These are phyloP conservation scores for Zelopaecilomyces penicillatus DNA, from an alignment of 2,329 filamentous ascomycete species.

Conservation along the genomic window DNA sequence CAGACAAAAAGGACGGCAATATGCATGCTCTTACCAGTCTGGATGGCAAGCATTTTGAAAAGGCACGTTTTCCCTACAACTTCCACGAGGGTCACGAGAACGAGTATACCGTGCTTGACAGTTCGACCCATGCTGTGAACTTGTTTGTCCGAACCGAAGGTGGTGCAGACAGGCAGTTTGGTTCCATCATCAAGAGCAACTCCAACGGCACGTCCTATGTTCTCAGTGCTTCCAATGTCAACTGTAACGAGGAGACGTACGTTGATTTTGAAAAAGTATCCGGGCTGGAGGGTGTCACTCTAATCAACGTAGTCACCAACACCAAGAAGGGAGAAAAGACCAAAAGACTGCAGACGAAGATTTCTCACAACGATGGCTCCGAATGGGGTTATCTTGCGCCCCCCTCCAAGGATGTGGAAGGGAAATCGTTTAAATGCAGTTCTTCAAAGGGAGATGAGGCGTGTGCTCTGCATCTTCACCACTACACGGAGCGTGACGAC, in stretches of 20 bases:
- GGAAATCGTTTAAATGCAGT: conserved; percentile 62
- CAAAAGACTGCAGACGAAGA: conserved; percentile 82
- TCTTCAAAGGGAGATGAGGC: conserved; percentile 49
- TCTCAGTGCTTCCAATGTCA: conserved; percentile 71
- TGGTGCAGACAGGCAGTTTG: conserved; percentile 58
- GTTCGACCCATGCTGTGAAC: conserved; percentile 89
- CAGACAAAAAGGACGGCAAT: conserved; percentile 58
- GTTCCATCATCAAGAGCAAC: conserved; percentile 93
- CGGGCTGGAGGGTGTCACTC: conserved; percentile 78
- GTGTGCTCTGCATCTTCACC: conserved; percentile 87
- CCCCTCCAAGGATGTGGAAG: conserved; percentile 62
- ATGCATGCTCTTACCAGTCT: conserved; percentile 75
- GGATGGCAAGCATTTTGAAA: conserved; percentile 73
- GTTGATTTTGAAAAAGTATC: conserved; percentile 97
- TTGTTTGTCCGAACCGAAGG: conserved; percentile 79
- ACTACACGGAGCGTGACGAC: conserved; percentile 85
- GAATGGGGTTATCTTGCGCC: conserved; percentile 73
- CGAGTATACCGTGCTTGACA: conserved; percentile 89
- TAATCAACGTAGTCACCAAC: conserved; percentile 83
- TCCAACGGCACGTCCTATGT: conserved; percentile 96
- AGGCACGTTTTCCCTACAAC: conserved; percentile 77
- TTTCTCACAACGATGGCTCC: conserved; percentile 93
- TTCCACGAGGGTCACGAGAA: conserved; percentile 71
- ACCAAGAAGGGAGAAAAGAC: conserved; percentile 61
- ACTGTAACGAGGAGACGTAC: conserved; percentile 66